phyloP scores from a whole-genome alignment of 2,329 filamentous ascomycete species.

The Aureobasidium sp. region DNA sequence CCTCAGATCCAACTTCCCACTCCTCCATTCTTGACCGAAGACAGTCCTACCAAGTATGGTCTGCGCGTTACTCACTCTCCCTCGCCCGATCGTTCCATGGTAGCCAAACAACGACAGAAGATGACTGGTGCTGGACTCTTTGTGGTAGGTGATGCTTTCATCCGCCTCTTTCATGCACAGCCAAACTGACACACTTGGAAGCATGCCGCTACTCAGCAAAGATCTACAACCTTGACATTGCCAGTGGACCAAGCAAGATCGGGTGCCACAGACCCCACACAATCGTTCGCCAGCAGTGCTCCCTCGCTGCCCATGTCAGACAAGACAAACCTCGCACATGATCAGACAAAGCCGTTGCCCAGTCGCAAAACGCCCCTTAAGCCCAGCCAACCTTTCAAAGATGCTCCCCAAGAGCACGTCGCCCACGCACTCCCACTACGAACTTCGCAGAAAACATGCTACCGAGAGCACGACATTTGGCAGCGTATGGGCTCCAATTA shows the following conservation, averaged over 20 bases:
- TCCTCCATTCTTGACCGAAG: constrained; percentile 16
- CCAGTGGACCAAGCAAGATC: constrained; percentile 1
- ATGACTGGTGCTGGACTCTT: constrained; percentile 18
- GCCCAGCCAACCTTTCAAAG: background rate
- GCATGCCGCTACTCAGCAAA: constrained; percentile 12
- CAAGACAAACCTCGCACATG: background rate
- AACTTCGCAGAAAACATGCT: constrained; percentile 4
- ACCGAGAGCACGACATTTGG: constrained; percentile 10
- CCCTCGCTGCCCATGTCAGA: constrained; percentile 1
- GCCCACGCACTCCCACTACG: constrained; percentile 8
- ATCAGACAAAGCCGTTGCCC: background rate
- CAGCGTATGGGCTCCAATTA: constrained; percentile 9
- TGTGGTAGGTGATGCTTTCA: constrained; percentile 5
- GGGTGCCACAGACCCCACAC: background rate
- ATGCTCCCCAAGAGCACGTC: constrained; percentile 5
- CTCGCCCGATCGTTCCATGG: constrained; percentile 7
- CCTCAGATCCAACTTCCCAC: constrained; percentile 14
- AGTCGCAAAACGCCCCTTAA: background rate
- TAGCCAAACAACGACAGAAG: constrained; percentile 13
- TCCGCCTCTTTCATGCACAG: background rate
- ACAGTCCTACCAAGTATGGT: constrained; percentile 20
- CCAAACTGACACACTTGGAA: background rate
- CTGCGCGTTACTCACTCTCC: constrained; percentile 10
- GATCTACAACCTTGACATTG: background rate
- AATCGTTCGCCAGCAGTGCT: background rate